Evolutionary conservation across 2,329 filamentous ascomycete genomes (phyloP), one percentile per base, ranked within the genome.

Genomic region (Aspergillus fumigatiaffinis): DNA sequence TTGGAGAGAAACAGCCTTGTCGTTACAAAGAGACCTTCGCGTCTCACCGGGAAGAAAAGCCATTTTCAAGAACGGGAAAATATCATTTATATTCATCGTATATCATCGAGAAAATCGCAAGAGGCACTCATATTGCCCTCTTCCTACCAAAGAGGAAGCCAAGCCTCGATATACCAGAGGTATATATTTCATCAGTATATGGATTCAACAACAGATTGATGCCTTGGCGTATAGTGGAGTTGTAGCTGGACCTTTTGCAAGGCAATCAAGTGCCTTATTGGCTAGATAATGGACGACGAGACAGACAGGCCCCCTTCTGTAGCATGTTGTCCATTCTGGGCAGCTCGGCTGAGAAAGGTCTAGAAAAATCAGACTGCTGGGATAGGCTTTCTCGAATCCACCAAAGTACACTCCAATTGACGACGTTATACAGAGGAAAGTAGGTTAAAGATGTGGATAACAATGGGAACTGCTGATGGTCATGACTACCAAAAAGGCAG

Each of bases 321-420:
- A 56, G 48, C 48, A 60, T 38, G 60, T 59, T 61, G 54, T 51
- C 61, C 62, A 25, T 51, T 21, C 66, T 17, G n/a, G 62, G 64
- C 54, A 62, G 59, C 51, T 60, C 55, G 57, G 48, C 49, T 21
- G 63, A 64, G 60, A 58, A 42, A 32, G 54, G 12, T 46, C 21
- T 12, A 32, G 47, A 51, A 50, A 47, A 48, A 5, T 14, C 29
- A 14, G 14, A 14, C 29, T 14, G 29, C 12, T 14, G 12, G 12
- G 29, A 35, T 14, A 14, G 29, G 12, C 29, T 35, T 5, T 14
- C 29, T 35, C 4, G 4, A 6, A 1, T 35, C 12, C 29, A 14
- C 29, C 29, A 14, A 14, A 35, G 1, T 14, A 4, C 12, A 35
- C 10, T 5, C 12, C 29, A 14, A 14, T 4, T 14, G 12, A 35